phyloP scores from a whole-genome alignment of 176 grass and related monocot genomes.

The Triticum timopheevii region DNA sequence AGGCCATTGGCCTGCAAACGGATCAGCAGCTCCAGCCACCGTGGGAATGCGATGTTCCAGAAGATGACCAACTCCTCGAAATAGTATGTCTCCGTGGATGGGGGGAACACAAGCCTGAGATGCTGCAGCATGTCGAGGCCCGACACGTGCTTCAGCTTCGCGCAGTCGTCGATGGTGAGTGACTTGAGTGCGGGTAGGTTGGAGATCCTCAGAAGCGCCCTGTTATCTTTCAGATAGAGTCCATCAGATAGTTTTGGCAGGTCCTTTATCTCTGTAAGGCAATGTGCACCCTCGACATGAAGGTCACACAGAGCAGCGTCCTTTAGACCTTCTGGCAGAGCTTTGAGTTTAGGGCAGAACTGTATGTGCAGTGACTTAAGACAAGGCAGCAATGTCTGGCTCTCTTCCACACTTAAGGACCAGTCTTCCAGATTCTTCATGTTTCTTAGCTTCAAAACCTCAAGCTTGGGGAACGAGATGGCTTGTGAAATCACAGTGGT shows the following conservation, averaged over 20 bases:
- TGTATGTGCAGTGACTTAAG: conserved; percentile 61
- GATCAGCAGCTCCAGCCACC: conserved; percentile 64
- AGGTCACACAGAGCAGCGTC: conserved; percentile 40
- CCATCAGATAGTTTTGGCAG: conserved; percentile 50
- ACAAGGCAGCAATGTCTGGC: conserved; percentile 51
- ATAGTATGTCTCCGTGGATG: conserved; percentile 73
- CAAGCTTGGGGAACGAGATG: conserved; percentile 64
- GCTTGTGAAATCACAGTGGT: conserved; percentile 30
- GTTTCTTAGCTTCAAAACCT: conserved; percentile 56
- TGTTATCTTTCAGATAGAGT: conserved; percentile 63
- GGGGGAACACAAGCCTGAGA: conserved; percentile 55
- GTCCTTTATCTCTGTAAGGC: conserved; percentile 65
- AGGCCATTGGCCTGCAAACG: conserved; percentile 42
- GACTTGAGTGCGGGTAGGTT: conserved; percentile 41
- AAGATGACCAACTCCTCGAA: conserved; percentile 80
- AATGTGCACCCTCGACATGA: conserved; percentile 46
- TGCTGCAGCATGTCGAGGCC: conserved; percentile 50
- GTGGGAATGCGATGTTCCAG: conserved; percentile 69
- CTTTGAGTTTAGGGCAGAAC: conserved; percentile 73
- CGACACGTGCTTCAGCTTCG: conserved; percentile 69
- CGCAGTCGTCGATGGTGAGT: conserved; percentile 53
- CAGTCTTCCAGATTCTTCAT: conserved; percentile 77
- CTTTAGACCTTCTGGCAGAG: conserved; percentile 67
- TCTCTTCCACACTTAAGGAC: conserved; percentile 52
- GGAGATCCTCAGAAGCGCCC: conserved; percentile 54